Base-by-base conservation (phyloP, 768 basidiomycete genomes). In the Termitomyces sp. region DNA sequence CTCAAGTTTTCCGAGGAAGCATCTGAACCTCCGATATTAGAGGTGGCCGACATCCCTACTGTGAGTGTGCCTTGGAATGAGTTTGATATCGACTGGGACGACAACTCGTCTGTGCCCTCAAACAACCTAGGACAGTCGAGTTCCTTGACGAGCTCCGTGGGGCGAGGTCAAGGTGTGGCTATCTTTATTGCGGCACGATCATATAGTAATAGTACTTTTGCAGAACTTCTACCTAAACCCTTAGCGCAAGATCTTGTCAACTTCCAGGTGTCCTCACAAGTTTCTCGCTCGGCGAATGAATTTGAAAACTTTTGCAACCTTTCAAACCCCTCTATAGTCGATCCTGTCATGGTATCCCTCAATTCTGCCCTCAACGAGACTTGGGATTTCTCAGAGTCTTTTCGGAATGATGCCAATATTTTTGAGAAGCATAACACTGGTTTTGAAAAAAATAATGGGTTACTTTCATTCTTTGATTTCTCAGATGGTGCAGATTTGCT, bases 171-270 rank as follows among this genome's bases (percentile, higher is more conserved):
- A 53, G 52, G 61, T 62, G 25, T 17, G 40, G 6, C 25, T 25
- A 4, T 7, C 15, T 53, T 7, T 5, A 14, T 40, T 8, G 14
- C 40, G 37, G 37, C 14, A 14, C 20, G 20, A 53, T 7, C 8
- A 8, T 5, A 25, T 29, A 7, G n/a, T 50, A n/a, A 53, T 9
- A 14, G 17, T 52, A 11, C 40, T 29, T 25, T 29, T n/a, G 46
- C 40, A 60, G 59, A 50, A 50, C 10, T 32, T 54, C 43, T 40
- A 6, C 14, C 7, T 15, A 25, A 43, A 14, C 25, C 60, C 10
- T 14, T 49, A 43, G n/a, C 54, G 3, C 63, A 60, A 40, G 60
- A 58, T 11, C n/a, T 64, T n/a, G 36, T 45, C 9, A 48, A 49
- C n/a, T 50, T 55, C 5, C 37, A 40, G 12, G 36, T 46, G 25